These are phyloP conservation scores for Graphium sp. DNA, from an alignment of 2,329 filamentous ascomycete genomes.

Conservation along the genomic window DNA sequence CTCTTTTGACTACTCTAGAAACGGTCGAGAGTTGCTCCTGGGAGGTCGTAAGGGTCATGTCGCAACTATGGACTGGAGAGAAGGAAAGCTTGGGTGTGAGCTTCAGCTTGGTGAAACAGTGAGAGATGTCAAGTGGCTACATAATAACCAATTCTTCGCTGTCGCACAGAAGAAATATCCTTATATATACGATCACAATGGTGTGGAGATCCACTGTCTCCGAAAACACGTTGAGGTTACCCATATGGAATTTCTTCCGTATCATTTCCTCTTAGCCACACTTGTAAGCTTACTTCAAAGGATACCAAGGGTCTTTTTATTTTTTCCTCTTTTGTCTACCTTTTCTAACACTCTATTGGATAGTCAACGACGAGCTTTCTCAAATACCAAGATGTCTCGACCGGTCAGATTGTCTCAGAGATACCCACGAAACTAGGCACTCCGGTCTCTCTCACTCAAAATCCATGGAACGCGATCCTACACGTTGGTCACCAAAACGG, in stretches of 20 bases:
- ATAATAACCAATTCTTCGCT: constrained; percentile 89
- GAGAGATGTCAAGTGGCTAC: constrained; percentile 77
- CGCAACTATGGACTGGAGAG: constrained; percentile 91
- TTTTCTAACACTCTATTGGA: constrained; percentile 8
- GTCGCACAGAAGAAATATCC: constrained; percentile 93
- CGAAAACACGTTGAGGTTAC: constrained; percentile 82
- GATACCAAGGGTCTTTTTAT: background rate
- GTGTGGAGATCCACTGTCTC: constrained; percentile 83
- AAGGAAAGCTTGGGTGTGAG: constrained; percentile 81
- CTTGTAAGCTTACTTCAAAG: constrained; percentile 40
- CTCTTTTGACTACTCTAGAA: constrained; percentile 73
- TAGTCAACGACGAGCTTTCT: constrained; percentile 67
- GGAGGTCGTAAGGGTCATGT: constrained; percentile 88
- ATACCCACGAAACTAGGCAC: constrained; percentile 71
- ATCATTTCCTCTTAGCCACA: constrained; percentile 85
- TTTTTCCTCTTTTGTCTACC: too few relatives aligned
- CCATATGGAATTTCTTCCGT: constrained; percentile 89
- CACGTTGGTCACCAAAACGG: constrained; percentile 93
- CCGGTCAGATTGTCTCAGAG: constrained; percentile 75
- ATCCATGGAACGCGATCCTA: constrained; percentile 80
- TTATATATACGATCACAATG: constrained; percentile 87
- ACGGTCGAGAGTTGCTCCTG: constrained; percentile 71
- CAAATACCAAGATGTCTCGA: constrained; percentile 91
- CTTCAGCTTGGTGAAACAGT: constrained; percentile 82
- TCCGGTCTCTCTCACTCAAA: constrained; percentile 71